These are phyloP conservation scores for Colletotrichum tropicale DNA, from an alignment of 2,329 filamentous ascomycete genomes.

Conservation along the genomic window DNA sequence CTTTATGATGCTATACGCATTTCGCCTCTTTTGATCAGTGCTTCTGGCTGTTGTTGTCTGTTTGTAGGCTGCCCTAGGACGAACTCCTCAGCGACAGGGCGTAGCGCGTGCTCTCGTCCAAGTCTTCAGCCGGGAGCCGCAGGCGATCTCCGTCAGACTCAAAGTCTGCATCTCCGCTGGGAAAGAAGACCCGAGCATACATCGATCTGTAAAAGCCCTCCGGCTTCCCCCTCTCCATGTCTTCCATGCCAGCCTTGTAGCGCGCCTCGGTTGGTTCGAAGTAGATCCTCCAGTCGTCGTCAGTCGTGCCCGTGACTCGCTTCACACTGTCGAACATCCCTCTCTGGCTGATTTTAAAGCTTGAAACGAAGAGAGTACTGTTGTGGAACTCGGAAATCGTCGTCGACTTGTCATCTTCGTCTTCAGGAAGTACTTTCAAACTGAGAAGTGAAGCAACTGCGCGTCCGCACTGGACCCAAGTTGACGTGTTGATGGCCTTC, in stretches of 20 bases:
- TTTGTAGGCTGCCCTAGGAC: not conserved
- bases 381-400: constrained; percentile 39
- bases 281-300: constrained; percentile 57
- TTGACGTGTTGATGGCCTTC: constrained; percentile 59
- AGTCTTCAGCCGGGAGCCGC: constrained; percentile 59
- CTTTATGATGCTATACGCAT: not conserved
- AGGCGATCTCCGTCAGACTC: constrained; percentile 52
- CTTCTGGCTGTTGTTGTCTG: not conserved
- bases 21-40: not conserved
- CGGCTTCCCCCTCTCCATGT: constrained; percentile 42
- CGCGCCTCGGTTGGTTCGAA: constrained; percentile 48
- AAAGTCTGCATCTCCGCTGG: constrained; percentile 2
- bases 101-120: constrained; percentile 56
- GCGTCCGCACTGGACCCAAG: constrained; percentile 62
- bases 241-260: constrained; percentile 49
- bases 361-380: constrained; percentile 53
- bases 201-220: constrained; percentile 44
- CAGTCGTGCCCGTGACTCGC: constrained; percentile 59
- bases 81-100: not conserved
- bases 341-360: constrained; percentile 63
- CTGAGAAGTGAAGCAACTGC: constrained; percentile 39
- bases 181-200: not conserved
- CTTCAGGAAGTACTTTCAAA: constrained; percentile 26
- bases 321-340: constrained; percentile 69
- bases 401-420: not conserved